Evolutionary conservation across 2,329 filamentous ascomycete species (phyloP), one percentile per base, ranked within the genome.

Genomic region (Aspergillus sojae): DNA sequence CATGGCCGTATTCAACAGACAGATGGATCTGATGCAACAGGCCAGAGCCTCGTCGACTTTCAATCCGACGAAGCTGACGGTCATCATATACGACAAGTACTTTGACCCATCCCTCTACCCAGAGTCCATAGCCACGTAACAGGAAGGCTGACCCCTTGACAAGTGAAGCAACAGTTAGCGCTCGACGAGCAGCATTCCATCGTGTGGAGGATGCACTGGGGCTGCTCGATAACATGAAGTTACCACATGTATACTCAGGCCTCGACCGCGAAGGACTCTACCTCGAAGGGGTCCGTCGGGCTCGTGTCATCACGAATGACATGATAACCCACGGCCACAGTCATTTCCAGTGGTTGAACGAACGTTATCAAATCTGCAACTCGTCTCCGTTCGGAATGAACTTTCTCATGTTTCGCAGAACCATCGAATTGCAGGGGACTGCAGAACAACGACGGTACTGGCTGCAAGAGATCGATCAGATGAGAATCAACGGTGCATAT

Each of bases 401-500:
- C 23, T 57, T 61, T 16, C 53, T 61, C 39, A 85, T 85, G 83
- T 85, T 84, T 66, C 75, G 79, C 69, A 79, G 81, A 9, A 85
- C 82, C 3, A 19, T 85, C 34, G 75, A 79, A 59, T 82, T 85
- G 68, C 83, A 85, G 68, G 82, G 74, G 7, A 81, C 77, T 61
- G 77, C 82, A 23, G 76, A 79, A 65, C 83, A 85, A 62, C 77
- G 77, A 41, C 75, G 76, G 34, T 78, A 82, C 66, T 85, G 83
- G 83, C 71, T 82, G 71, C 82, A 82, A 1, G 78, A 79, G 63
- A 82, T 84, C 58, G 78, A 83, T 57, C 76, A 75, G n/a, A 83
- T 79, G 77, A 79, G 83, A 57, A 82, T 83, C 36, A 81, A 84
- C 59, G 83, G 82, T 14, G 82, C 79, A 59, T 84, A 85, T 70